Base-by-base conservation (phyloP, 108 stramenopile genomes). In the Skeletonema marinoi region DNA sequence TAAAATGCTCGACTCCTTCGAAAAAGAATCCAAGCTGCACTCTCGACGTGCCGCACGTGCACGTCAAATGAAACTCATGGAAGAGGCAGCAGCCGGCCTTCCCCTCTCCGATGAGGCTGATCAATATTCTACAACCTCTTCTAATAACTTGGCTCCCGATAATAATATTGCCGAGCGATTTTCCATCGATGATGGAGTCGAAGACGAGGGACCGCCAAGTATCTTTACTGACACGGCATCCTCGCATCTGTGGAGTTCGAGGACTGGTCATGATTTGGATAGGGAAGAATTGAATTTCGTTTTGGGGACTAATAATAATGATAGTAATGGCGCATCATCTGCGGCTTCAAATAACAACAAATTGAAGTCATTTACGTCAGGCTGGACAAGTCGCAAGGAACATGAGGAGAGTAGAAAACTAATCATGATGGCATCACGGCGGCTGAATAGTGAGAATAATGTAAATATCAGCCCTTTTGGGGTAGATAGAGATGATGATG, bases 11-110 rank as follows among this genome's bases (percentile, higher is more conserved):
- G 80, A 81, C 80, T 65, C 80, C 17, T 81, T 81, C 70, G 80
- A 81, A 36, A 81, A 75, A 72, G 81, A 82, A 58, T 74, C 81
- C 14, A 69, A 65, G 46, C 69, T 75, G 54, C 62, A 71, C 36
- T 74, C 70, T 32, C 74, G 81, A 14, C 81, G 81, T 48, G 70
- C 51, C 30, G 81, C 81, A 17, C 69, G 81, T 4, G 63, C 19
- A 14, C 62, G 69, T 42, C 81, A 75, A 66, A 82, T 82, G 81
- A 63, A 65, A 3, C 54, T 82, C 19, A 82, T 82, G 81, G 81
- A 82, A 56, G 81, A 82, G 65, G 81, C 81, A n/a, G 74, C 81
- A 25, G 66, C 74, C 17, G 81, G 81, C 14, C 25, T 77, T 10
- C 68, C 70, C 5, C 60, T 61, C 3, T 14, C 31, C 14, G 32